Conservation (phyloP, 257 asterid genomes). For the Plectranthus barbatus region DNA sequence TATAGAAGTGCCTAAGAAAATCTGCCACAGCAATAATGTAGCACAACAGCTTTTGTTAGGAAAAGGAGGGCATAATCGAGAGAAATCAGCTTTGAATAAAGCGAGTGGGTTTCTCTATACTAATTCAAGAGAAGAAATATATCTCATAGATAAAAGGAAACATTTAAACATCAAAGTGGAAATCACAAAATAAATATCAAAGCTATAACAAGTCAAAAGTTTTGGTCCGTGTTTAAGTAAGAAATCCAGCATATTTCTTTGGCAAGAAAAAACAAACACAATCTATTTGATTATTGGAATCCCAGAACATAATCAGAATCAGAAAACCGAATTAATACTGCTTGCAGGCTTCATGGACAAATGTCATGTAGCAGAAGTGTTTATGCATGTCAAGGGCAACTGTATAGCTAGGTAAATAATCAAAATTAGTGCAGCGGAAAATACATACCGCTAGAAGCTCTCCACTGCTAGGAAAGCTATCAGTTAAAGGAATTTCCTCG, state of each 20-base stretch:
- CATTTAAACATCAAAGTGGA: not conserved
- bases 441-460: conserved; percentile 65
- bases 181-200: not conserved
- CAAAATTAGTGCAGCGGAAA: not conserved
- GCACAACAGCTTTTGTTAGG: not conserved
- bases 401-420: not conserved
- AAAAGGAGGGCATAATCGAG: not conserved
- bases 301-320: not conserved
- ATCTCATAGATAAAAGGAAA: not conserved
- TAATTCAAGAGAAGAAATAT: not conserved
- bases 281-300: not conserved
- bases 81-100: not conserved
- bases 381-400: not conserved
- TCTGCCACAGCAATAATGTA: conserved; percentile 12
- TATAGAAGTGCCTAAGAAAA: too few relatives aligned
- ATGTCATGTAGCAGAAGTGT: not conserved
- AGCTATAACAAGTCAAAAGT: not conserved
- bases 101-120: not conserved
- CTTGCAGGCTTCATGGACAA: not conserved
- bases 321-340: not conserved
- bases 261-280: not conserved
- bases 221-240: not conserved
- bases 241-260: not conserved
- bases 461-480: conserved; percentile 78
- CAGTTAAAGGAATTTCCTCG: conserved; percentile 84